A percentile compares a stretch with the other conserved stretches of the same genome.
Conservation (phyloP, 129 eudicot genomes). For the Pulicaria dysenterica region DNA sequence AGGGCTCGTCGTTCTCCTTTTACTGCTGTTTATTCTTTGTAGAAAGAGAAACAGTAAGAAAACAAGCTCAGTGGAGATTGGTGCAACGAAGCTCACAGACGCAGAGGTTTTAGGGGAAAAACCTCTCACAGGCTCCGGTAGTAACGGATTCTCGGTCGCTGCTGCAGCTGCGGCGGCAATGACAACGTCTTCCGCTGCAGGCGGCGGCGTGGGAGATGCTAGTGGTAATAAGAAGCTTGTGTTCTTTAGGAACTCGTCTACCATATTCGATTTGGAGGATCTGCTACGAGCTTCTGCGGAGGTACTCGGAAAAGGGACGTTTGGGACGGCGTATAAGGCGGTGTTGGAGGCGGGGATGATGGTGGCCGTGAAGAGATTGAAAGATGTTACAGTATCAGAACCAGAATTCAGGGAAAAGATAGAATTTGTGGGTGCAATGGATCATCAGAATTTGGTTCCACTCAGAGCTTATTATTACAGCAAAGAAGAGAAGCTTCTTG, state of each 20-base stretch:
- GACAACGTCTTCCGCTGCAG: constrained; percentile 32
- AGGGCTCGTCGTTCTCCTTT: constrained; percentile 48
- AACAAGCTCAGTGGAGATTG: constrained; percentile 53
- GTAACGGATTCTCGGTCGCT: constrained; percentile 56
- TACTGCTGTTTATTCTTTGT: constrained; percentile 49
- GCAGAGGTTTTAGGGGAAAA: constrained; percentile 47
- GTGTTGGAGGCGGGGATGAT: constrained; percentile 76
- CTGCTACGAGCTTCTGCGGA: constrained; percentile 92
- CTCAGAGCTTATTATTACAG: constrained; percentile 86
- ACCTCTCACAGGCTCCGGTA: constrained; percentile 41
- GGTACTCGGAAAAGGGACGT: constrained; percentile 89
- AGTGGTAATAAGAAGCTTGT: constrained; percentile 58
- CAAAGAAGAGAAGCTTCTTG: constrained; percentile 90
- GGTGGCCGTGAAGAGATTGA: constrained; percentile 95
- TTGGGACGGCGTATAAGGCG: constrained; percentile 94
- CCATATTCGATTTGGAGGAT: constrained; percentile 83
- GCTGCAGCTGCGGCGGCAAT: constrained; percentile 61
- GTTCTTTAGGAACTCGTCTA: constrained; percentile 56
- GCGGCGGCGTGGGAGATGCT: constrained; percentile 29
- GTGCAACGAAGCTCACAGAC: constrained; percentile 45
- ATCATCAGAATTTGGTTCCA: constrained; percentile 86
- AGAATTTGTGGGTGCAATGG: constrained; percentile 81
- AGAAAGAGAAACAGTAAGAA: constrained; percentile 54
- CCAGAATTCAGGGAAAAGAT: constrained; percentile 77
- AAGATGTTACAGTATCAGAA: constrained; percentile 71